A percentile compares a stretch with the other conserved stretches of the same genome.
These are phyloP conservation scores for Corchorus olitorius DNA, from an alignment of 345 rosid species.

Conservation along the genomic window DNA sequence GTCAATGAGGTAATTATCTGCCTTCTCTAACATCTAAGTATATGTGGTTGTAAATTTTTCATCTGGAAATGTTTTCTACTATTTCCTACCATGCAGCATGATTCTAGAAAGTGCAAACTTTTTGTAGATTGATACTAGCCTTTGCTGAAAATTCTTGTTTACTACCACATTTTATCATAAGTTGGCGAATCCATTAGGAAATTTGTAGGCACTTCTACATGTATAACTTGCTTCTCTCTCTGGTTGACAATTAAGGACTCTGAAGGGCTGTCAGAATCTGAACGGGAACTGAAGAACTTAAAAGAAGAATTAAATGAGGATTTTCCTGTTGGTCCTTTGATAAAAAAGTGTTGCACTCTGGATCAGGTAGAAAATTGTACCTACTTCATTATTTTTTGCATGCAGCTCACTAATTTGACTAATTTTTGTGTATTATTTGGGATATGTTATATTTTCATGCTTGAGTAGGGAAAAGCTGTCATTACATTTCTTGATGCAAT, in stretches of 20 bases:
- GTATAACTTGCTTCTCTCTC: constrained; percentile 13
- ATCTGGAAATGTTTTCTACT: constrained; percentile 7
- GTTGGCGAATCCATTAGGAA: neutral
- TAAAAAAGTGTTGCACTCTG: constrained; percentile 86
- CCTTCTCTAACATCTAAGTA: neutral
- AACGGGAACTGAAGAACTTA: constrained; percentile 73
- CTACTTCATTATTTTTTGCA: constrained; percentile 12
- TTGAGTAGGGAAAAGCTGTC: constrained; percentile 83
- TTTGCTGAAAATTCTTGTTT: neutral
- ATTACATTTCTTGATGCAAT: constrained; percentile 85
- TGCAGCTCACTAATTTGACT: constrained; percentile 8
- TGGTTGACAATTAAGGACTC: constrained; percentile 56
- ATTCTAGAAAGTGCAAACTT: neutral
- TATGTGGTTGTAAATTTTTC: neutral
- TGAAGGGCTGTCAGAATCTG: constrained; percentile 89
- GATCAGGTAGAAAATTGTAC: constrained; percentile 68
- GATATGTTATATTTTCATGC: constrained; percentile 22
- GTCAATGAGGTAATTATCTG: constrained; percentile 55
- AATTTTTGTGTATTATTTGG: neutral
- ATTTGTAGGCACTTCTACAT: neutral
- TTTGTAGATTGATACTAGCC: neutral
- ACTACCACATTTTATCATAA: neutral
- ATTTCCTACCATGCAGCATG: neutral
- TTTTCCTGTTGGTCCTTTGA: constrained; percentile 91
- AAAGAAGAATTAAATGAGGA: constrained; percentile 86